Conservation (phyloP, 768 basidiomycete genomes). For the Lentinus tigrinus region DNA sequence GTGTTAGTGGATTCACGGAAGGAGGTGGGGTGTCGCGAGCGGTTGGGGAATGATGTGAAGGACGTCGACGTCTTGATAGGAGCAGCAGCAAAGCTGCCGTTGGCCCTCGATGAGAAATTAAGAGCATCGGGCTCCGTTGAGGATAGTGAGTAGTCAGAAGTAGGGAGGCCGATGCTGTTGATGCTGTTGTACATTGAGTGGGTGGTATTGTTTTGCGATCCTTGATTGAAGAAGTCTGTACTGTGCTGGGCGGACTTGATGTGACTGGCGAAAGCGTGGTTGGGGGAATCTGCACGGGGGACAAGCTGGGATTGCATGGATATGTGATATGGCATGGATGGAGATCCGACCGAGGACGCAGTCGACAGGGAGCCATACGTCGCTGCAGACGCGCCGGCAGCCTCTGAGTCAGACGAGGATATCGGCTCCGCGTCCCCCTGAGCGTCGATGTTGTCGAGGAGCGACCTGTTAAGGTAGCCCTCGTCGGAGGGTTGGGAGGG, state of each 20-base stretch:
- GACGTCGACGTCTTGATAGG: slow-evolving; percentile 35
- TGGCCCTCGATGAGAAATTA: slow-evolving; percentile 29
- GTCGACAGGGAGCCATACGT: slow-evolving; percentile 51
- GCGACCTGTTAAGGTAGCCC: slow-evolving; percentile 84
- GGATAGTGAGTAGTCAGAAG: slow-evolving; percentile 36
- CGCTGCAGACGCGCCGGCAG: slow-evolving; percentile 37
- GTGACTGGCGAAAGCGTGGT: slow-evolving; percentile 37
- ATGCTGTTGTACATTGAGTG: slow-evolving; percentile 45
- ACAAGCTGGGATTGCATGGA: slow-evolving; percentile 45
- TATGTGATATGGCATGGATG: slow-evolving; percentile 54
- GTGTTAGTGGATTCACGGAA: slow-evolving; percentile 30
- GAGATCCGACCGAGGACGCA: slow-evolving; percentile 50
- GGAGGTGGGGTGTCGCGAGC: slow-evolving; percentile 35
- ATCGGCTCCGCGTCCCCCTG: slow-evolving; percentile 79
- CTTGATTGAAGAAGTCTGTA: slow-evolving; percentile 33
- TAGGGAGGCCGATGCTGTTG: slow-evolving; percentile 35
- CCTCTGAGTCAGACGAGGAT: slow-evolving; percentile 50
- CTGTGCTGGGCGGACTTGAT: slow-evolving; percentile 31
- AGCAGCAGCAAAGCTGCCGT: slow-evolving; percentile 34
- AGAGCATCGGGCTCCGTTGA: slow-evolving; percentile 33
- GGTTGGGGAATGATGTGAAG: slow-evolving; percentile 33
- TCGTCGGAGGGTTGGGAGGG: slow-evolving; percentile 50
- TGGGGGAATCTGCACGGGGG: slow-evolving; percentile 51
- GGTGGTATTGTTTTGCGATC: slow-evolving; percentile 27
- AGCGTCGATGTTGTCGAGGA: slow-evolving; percentile 80